Percentiles rank a stretch among this genome's conserved stretches.
These are phyloP conservation scores for Xylaria acuta DNA, from an alignment of 495 filamentous ascomycete genomes.

Conservation along the genomic window DNA sequence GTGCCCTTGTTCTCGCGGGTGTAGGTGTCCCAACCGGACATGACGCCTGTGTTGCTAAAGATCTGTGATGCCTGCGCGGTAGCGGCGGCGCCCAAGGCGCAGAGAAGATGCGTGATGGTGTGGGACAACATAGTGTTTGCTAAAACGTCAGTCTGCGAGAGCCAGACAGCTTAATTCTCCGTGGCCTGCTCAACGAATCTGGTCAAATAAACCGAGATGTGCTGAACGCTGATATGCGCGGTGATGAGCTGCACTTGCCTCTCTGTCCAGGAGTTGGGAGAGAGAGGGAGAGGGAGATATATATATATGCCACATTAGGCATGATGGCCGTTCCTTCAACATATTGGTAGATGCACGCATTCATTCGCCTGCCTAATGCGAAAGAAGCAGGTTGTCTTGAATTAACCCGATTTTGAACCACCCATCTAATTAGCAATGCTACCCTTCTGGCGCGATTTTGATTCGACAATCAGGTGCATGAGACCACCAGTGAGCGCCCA, in stretches of 20 bases:
- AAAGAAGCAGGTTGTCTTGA: constrained; percentile 2
- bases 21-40: constrained; percentile 53
- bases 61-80: constrained; percentile 37
- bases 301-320: not conserved
- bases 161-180: not conserved
- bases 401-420: not conserved
- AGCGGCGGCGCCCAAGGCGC: constrained; percentile 36
- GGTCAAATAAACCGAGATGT: not conserved
- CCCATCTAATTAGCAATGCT: not conserved
- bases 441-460: not conserved
- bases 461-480: not conserved
- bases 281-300: no score
- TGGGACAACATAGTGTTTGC: constrained; percentile 26
- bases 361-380: constrained; percentile 10
- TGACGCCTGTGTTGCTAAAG: constrained; percentile 60
- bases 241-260: constrained; percentile 6
- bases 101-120: constrained; percentile 9
- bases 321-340: not conserved
- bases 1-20: constrained; percentile 55
- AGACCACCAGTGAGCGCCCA: not conserved
- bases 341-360: not conserved
- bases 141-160: not conserved
- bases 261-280: not conserved
- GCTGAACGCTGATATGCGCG: not conserved
- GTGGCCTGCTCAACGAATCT: not conserved